Conservation (phyloP, 2,329 filamentous ascomycete genomes). For the Aspergillus sclerotialis region DNA sequence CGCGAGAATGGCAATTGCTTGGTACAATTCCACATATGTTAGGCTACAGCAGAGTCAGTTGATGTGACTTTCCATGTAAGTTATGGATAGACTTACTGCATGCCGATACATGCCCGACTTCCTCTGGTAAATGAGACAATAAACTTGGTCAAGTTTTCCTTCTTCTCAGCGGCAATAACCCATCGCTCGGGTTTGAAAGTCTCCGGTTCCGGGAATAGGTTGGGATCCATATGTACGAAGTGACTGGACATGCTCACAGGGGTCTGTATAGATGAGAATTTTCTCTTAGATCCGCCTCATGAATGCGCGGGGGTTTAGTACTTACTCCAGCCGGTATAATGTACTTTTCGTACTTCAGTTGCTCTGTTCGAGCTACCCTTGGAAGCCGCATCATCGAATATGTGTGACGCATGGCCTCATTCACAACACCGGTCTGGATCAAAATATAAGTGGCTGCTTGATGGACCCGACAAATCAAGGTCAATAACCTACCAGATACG, state of each 20-base stretch:
- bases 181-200: constrained; percentile 28
- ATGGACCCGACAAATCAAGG: too few relatives aligned
- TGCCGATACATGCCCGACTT: constrained; percentile 37
- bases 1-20: constrained; percentile 17
- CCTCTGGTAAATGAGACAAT: constrained; percentile 31
- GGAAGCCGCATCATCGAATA: constrained; percentile 5
- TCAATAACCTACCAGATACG: constrained; percentile 25
- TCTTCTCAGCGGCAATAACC: constrained; percentile 17
- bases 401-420: constrained; percentile 7
- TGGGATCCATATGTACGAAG: constrained; percentile 20
- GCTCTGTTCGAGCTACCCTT: constrained; percentile 4
- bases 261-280: too few relatives aligned
- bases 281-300: too few relatives aligned
- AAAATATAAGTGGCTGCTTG: background rate
- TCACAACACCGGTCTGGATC: constrained; percentile 5
- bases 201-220: constrained; percentile 22
- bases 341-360: constrained; percentile 7
- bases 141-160: constrained; percentile 22
- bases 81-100: constrained; percentile 21
- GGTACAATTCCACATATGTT: constrained; percentile 24
- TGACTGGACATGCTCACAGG: constrained; percentile 29
- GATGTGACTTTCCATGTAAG: background rate
- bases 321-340: constrained; percentile 20
- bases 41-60: constrained; percentile 14
- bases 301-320: background rate